Base-by-base conservation (phyloP, 352 stramenopile genomes). In the Phytophthora multivora region DNA sequence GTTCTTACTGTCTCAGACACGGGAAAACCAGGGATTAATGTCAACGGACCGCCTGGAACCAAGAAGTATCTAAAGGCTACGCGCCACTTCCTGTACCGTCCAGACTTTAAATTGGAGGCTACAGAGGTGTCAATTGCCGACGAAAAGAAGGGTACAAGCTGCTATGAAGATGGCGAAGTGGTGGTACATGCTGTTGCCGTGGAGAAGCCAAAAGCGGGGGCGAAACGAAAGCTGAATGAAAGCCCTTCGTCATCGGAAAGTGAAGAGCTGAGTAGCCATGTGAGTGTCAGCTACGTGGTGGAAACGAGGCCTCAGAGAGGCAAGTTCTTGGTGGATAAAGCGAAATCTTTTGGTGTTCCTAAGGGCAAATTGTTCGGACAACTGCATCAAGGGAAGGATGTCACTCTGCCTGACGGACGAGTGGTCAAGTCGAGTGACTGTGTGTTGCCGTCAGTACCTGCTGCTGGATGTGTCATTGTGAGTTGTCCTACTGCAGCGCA, bases 1-100 rank as follows among this genome's bases (percentile, higher is more conserved):
- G 69, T 96, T 16, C 72, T 97, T 19, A 97, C 90, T 5, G 75
- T 97, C 28, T 93, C 89, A 4, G 90, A 97, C 73, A 89, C 83
- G 18, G 87, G 84, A 7, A 97, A 96, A 51, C 63, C 82, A 12
- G 75, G 67, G 8, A 36, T 97, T 21, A 77, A 78, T 25, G 63
- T 97, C 7, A 73, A 92, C 49, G 90, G 90, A 9, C 90, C 90
- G 0, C 60, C 63, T 0, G 82, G 75, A n/a, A 91, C 86, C 15
- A 64, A 68, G 21, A 73, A 75, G 35, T 95, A 93, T 45, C 64
- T 96, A 19, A 69, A 66, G 23, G 89, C 90, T 1, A 96, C 87
- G n/a, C 77, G 86, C 18, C 88, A 96, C 69, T 96, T 97, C 54
- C 77, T 95, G 23, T 74, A 80, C 26, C 80, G 86, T 31, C 80